These are phyloP conservation scores for Aspergillus glaucus DNA, from an alignment of 2,329 filamentous ascomycete species.

Conservation along the genomic window DNA sequence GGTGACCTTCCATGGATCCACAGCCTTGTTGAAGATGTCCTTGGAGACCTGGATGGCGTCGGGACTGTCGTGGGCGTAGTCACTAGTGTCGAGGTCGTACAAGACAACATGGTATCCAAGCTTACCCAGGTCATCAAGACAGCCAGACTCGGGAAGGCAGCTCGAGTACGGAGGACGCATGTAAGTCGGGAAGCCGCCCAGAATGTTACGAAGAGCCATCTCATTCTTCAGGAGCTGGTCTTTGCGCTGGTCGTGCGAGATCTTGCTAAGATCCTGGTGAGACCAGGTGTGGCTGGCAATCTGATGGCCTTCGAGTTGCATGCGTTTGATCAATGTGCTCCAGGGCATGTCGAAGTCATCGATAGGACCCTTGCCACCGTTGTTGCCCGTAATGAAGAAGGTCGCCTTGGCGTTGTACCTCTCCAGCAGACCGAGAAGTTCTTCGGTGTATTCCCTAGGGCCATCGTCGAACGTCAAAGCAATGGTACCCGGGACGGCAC, in stretches of 20 bases:
- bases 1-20: constrained; percentile 18
- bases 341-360: constrained; percentile 36
- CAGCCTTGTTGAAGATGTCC: constrained; percentile 32
- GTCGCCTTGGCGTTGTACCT: constrained; percentile 58
- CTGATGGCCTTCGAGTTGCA: constrained; percentile 43
- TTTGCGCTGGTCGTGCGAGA: constrained; percentile 31
- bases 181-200: constrained; percentile 47
- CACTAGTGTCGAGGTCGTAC: constrained; percentile 44
- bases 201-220: constrained; percentile 41
- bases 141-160: constrained; percentile 31
- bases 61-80: constrained; percentile 38
- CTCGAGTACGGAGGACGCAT: constrained; percentile 48
- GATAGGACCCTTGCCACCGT: constrained; percentile 41
- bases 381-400: constrained; percentile 57
- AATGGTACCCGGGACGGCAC: constrained; percentile 50
- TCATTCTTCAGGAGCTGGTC: constrained; percentile 44
- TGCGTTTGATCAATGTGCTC: constrained; percentile 35
- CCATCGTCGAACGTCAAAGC: constrained; percentile 65
- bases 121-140: constrained; percentile 37
- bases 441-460: constrained; percentile 55
- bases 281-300: constrained; percentile 49
- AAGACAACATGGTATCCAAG: constrained; percentile 47
- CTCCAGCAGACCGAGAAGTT: constrained; percentile 57
- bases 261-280: constrained; percentile 41
- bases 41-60: constrained; percentile 34